Evolutionary conservation across 345 rosid species (phyloP).

Genomic region (Syzygium oleosum): DNA sequence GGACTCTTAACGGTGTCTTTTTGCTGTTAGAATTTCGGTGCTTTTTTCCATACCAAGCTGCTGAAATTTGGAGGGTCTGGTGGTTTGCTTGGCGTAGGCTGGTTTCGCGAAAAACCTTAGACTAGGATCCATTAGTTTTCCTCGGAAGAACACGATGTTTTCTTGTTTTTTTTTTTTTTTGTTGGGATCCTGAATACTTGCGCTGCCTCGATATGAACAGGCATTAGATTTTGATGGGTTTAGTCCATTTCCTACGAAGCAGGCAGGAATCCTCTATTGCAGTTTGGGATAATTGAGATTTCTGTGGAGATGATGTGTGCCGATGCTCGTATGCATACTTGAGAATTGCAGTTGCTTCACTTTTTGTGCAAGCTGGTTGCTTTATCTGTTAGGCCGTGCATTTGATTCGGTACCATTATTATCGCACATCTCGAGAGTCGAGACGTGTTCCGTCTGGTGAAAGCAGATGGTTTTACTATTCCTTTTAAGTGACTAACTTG

Average conservation of each 20-base stretch:
- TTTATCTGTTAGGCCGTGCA: not conserved
- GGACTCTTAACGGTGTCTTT: not conserved
- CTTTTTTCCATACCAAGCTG: not conserved
- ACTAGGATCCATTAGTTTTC: not conserved
- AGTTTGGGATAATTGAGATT: not conserved
- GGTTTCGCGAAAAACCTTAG: not conserved
- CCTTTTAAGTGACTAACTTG: not conserved
- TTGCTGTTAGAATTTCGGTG: not conserved
- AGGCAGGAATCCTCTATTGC: not conserved
- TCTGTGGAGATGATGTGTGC: not conserved
- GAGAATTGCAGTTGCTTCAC: not conserved
- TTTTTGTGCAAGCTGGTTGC: not conserved
- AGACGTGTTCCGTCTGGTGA: not conserved
- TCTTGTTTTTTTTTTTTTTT: not conserved
- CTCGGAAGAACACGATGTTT: not conserved
- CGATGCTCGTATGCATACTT: not conserved
- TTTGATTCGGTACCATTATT: not conserved
- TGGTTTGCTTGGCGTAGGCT: not conserved
- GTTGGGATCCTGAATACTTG: not conserved
- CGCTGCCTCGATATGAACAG: not conserved
- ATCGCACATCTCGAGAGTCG: not conserved
- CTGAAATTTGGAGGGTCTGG: not conserved
- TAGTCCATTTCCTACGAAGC: not conserved
- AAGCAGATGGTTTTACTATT: not conserved
- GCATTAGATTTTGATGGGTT: not conserved